These are phyloP conservation scores for Camelina laxa DNA, from an alignment of 345 rosid genomes.

Conservation along the genomic window DNA sequence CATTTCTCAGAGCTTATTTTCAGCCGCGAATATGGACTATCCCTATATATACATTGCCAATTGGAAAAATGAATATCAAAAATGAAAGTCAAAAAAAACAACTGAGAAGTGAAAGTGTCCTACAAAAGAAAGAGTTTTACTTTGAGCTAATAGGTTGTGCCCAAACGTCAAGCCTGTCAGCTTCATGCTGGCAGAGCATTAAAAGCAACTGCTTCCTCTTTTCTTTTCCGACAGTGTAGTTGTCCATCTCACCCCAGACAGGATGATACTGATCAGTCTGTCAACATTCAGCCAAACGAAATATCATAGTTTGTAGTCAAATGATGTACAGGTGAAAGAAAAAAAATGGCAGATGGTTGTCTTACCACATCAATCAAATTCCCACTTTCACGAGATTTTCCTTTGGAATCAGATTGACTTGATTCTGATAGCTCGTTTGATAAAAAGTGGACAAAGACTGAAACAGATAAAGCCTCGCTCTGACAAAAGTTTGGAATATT, in stretches of 20 bases:
- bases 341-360: not conserved
- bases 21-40: conserved; percentile 58
- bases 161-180: conserved; percentile 99
- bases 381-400: conserved; percentile 64
- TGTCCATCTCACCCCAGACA: conserved; percentile 97
- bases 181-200: conserved; percentile 97
- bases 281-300: conserved; percentile 36
- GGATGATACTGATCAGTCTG: conserved; percentile 84
- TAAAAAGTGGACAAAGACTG: conserved; percentile 79
- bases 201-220: conserved; percentile 90
- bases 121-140: conserved; percentile 50
- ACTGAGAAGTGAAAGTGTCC: conserved; percentile 28
- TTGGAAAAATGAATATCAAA: conserved; percentile 37
- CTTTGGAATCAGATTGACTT: conserved; percentile 66
- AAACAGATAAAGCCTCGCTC: conserved; percentile 87
- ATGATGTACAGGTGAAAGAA: conserved; percentile 22
- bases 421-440: conserved; percentile 69
- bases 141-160: conserved; percentile 88
- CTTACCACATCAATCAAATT: conserved; percentile 66
- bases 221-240: conserved; percentile 76
- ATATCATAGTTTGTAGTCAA: conserved; percentile 24
- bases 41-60: conserved; percentile 58
- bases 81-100: conserved; percentile 17
- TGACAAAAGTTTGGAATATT: conserved; percentile 68
- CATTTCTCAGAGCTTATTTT: conserved; percentile 85